Conservation (phyloP, 768 basidiomycete genomes). For the Udeniomyces megalosporus region DNA sequence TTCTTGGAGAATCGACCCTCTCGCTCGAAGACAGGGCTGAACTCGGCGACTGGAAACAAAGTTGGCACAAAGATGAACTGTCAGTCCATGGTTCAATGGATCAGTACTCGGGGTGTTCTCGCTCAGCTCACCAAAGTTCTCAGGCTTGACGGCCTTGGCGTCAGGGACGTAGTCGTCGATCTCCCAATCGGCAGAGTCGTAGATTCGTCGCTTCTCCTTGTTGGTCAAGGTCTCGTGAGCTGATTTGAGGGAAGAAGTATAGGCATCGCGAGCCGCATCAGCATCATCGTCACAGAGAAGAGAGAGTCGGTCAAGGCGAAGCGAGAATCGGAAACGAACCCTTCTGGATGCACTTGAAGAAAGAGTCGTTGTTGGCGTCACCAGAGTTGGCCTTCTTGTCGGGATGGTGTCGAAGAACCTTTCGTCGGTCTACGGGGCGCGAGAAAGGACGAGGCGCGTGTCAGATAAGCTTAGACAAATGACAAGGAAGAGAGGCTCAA, state of each 20-base stretch:
- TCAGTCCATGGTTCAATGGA: too few species aligned
- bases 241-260: constrained; percentile 11
- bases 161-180: constrained; percentile 55
- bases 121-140: constrained; percentile 20
- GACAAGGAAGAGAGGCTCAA: too few species aligned
- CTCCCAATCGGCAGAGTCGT: constrained; percentile 86
- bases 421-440: constrained; percentile 68
- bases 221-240: constrained; percentile 87
- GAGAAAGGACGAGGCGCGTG: not conserved
- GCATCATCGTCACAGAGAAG: not conserved
- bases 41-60: constrained; percentile 38
- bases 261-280: not conserved
- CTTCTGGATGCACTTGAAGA: constrained; percentile 99
- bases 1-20: constrained; percentile 82
- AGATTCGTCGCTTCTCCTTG: constrained; percentile 74
- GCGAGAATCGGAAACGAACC: constrained; percentile 21
- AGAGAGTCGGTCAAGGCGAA: not conserved
- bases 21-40: constrained; percentile 69
- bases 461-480: too few species aligned
- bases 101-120: too few species aligned
- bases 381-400: constrained; percentile 78
- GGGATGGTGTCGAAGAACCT: constrained; percentile 96
- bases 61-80: constrained; percentile 30
- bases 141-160: constrained; percentile 22
- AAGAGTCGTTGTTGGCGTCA: constrained; percentile 87